Conservation (phyloP, 1,139 yeast genomes). For the Suhomyces choctaworum region DNA sequence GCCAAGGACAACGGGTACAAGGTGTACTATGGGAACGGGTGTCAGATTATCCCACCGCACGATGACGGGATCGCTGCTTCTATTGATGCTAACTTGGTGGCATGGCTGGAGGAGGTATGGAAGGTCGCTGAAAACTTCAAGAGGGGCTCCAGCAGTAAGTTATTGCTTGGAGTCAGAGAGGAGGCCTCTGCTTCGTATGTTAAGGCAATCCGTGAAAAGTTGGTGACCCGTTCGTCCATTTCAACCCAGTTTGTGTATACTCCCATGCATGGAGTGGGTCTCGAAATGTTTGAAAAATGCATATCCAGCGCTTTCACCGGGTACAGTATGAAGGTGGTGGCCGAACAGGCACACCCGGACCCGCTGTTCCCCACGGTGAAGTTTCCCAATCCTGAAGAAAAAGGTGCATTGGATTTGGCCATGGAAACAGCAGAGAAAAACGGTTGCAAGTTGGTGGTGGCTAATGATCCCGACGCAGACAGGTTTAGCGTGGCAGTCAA, state of each 20-base stretch:
- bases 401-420: constrained; percentile 82
- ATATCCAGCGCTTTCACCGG: constrained; percentile 14
- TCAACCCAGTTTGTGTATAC: constrained; percentile 69
- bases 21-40: constrained; percentile 90
- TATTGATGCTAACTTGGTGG: constrained; percentile 61
- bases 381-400: constrained; percentile 96
- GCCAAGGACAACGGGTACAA: constrained; percentile 89
- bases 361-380: constrained; percentile 82
- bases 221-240: constrained; percentile 23
- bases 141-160: constrained; percentile 20
- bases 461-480: constrained; percentile 97
- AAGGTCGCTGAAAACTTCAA: constrained; percentile 39
- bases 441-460: constrained; percentile 60
- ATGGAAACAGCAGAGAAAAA: constrained; percentile 51
- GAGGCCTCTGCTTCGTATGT: constrained; percentile 40
- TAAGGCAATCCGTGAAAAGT: constrained; percentile 26
- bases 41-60: constrained; percentile 94
- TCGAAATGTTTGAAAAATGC: constrained; percentile 41
- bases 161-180: constrained; percentile 29
- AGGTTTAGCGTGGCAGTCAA: constrained; percentile 78
- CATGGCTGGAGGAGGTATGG: constrained; percentile 57
- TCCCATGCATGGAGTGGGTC: constrained; percentile 95
- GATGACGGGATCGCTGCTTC: constrained; percentile 68
- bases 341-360: constrained; percentile 71
- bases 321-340: constrained; percentile 36